Conservation (phyloP, 140 eudicot genomes). For the Oenanthe javanica region DNA sequence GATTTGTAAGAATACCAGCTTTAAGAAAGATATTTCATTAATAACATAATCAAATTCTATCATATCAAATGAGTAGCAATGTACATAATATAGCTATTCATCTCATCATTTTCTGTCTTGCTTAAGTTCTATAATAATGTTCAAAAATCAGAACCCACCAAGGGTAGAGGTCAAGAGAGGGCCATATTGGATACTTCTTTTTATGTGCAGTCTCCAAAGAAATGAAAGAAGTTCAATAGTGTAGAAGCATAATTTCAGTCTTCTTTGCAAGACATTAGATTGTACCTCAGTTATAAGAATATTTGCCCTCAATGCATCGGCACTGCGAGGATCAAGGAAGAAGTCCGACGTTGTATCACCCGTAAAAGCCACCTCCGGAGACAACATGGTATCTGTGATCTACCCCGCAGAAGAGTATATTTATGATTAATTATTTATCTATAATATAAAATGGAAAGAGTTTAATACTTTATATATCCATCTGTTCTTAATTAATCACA, state of each 20-base stretch:
- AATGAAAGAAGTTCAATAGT: neutral
- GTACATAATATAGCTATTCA: neutral
- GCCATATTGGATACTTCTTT: neutral
- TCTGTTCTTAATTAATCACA: slow-evolving; percentile 13
- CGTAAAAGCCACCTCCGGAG: slow-evolving; percentile 95
- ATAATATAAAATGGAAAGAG: slow-evolving; percentile 4
- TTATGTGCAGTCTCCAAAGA: neutral
- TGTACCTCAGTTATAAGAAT: slow-evolving; percentile 85
- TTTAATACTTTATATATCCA: neutral
- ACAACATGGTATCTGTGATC: slow-evolving; percentile 84
- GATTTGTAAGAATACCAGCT: neutral
- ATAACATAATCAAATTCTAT: neutral
- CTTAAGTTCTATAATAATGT: neutral
- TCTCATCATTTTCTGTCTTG: neutral
- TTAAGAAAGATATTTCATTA: neutral
- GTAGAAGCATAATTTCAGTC: neutral
- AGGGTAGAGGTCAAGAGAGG: neutral
- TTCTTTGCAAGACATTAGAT: neutral
- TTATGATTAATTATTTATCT: neutral
- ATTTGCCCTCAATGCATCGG: slow-evolving; percentile 95
- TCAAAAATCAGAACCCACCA: neutral
- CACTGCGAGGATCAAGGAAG: slow-evolving; percentile 78
- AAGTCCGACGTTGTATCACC: slow-evolving; percentile 92
- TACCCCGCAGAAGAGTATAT: slow-evolving; percentile 12
- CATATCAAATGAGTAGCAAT: neutral